Base-by-base conservation (phyloP, 73 alveolate species). In the Paramecium biaurelia region DNA sequence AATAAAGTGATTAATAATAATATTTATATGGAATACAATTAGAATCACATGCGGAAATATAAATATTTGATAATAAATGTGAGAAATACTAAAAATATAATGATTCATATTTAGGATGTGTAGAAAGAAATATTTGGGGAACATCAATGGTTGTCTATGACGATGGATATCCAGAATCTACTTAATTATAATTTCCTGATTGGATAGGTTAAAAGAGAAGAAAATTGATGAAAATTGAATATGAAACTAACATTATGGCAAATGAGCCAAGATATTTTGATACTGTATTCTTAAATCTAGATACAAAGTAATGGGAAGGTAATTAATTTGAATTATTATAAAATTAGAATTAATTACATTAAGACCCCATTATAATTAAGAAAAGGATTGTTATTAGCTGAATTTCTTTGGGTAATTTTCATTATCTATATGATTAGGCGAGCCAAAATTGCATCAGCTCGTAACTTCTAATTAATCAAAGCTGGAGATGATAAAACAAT, bases 211-310 rank as follows among this genome's bases (percentile, higher is more conserved):
- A 43, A 37, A 79, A 67, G 42, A 76, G 94, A 67, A 92, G 89
- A 53, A 70, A 21, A 24, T 53, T 92, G 5, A 87, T 92, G 68
- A 79, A 86, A 23, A 93, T 95, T 1, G 92, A 92, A 59, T 95
- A 95, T 59, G 98, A 95, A 32, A 92, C 98, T 4, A 95, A 95
- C 53, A 92, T 95, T 92, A 70, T 95, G 92, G 98, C 98, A 18
- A 95, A 89, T 58, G 93, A 93, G 63, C 98, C 98, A 8, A 70
- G 98, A 70, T 92, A 95, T 23, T 95, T 95, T 87, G 88, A 94
- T 56, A 85, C 92, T n/a, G 85, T 47, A 11, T 70, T 24, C 28
- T 53, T 45, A 4, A 82, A 93, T 92, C 82, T 84, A 41, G 93
- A 82, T 12, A 37, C 59, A 11, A 42, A 82, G 18, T 28, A 68